Conservation (phyloP, 2,329 filamentous ascomycete species). For the Cytospora chrysosperma region DNA sequence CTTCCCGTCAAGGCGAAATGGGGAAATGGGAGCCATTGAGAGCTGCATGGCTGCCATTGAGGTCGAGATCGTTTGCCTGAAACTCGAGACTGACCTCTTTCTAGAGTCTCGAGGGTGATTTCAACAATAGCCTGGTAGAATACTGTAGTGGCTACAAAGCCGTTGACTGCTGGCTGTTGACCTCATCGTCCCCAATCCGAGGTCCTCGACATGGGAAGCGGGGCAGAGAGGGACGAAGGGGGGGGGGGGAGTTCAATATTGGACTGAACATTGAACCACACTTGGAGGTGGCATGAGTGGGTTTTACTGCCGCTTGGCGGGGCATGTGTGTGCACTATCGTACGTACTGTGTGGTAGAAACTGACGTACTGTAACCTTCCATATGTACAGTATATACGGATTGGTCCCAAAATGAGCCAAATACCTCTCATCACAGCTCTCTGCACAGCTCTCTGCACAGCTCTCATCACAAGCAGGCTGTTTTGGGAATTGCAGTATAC, state of each 20-base stretch:
- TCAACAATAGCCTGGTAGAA: background rate
- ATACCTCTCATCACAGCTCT: background rate
- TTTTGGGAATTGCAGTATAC: background rate
- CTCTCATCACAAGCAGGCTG: background rate
- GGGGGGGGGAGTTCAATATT: too few species aligned
- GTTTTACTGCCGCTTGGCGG: constrained; percentile 7
- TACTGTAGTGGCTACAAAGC: background rate
- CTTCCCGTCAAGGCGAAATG: background rate
- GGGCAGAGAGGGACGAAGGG: constrained; percentile 3
- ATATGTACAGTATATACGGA: too few species aligned
- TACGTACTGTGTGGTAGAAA: background rate
- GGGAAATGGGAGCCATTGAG: constrained; percentile 3
- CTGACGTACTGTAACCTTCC: constrained; percentile 5
- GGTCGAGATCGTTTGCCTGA: background rate
- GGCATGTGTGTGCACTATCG: background rate
- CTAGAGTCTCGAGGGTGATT: background rate
- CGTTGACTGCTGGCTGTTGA: background rate
- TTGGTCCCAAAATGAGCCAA: background rate
- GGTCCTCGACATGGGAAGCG: constrained; percentile 9
- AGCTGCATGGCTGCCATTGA: constrained; percentile 5
- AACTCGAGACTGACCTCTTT: background rate
- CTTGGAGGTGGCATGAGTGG: constrained; percentile 1
- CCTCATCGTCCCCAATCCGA: constrained; percentile 8
- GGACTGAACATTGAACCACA: too few species aligned
- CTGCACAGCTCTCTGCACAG: background rate